Evolutionary conservation across 2,329 filamentous ascomycete species (phyloP).

Genomic region (Hypoxylon sp.): DNA sequence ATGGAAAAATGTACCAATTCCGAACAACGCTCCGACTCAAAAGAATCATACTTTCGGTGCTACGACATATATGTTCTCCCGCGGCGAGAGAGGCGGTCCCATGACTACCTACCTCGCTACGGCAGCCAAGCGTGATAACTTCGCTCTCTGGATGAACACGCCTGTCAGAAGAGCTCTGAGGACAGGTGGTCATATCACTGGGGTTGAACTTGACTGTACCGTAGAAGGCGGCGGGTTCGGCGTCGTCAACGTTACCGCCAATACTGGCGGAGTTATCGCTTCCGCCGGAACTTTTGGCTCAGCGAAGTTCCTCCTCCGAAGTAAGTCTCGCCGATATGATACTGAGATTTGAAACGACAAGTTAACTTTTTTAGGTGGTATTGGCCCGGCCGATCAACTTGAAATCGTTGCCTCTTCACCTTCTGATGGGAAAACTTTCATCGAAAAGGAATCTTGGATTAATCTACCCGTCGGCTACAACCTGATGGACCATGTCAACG

Average conservation of each 20-base stretch:
- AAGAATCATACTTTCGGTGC: constrained; percentile 76
- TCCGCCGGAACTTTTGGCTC: constrained; percentile 78
- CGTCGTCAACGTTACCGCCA: constrained; percentile 69
- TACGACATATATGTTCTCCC: constrained; percentile 75
- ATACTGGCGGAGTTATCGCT: constrained; percentile 75
- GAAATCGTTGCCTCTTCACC: constrained; percentile 63
- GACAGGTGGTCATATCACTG: constrained; percentile 71
- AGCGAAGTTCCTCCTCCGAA: constrained; percentile 76
- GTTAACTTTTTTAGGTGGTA: constrained; percentile 61
- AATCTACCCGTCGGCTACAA: constrained; percentile 71
- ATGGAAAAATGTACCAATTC: constrained; percentile 70
- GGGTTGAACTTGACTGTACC: constrained; percentile 73
- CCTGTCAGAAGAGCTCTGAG: constrained; percentile 76
- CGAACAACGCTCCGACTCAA: constrained; percentile 69
- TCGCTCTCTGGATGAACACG: constrained; percentile 76
- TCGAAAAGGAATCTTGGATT: constrained; percentile 67
- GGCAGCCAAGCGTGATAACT: constrained; percentile 72
- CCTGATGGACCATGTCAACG: constrained; percentile 68
- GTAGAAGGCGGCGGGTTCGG: constrained; percentile 67
- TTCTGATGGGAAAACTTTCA: constrained; percentile 64
- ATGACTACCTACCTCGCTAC: constrained; percentile 77
- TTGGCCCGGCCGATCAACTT: constrained; percentile 73
- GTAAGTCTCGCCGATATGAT: constrained; percentile 48
- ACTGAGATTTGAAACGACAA: neutral
- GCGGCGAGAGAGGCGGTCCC: constrained; percentile 76